Evolutionary conservation across 257 asterid genomes (phyloP).

Genomic region (Salvia rosmarinus): DNA sequence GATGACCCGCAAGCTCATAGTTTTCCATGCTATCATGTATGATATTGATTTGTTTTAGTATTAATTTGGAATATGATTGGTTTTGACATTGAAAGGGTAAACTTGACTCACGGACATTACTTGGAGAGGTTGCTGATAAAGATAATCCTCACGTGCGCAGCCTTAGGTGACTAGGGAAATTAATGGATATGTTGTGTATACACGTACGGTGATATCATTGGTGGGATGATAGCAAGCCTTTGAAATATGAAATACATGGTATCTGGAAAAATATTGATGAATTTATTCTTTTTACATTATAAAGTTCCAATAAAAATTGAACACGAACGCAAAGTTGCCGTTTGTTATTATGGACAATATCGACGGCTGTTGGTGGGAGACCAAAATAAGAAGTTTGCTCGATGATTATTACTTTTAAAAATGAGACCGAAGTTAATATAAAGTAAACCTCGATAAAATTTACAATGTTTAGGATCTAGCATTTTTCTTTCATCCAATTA

Average conservation of each 20-base stretch:
- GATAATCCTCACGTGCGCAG: constrained; percentile 73
- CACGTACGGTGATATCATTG: constrained; percentile 23
- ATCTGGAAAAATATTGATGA: background rate
- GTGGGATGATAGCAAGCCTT: background rate
- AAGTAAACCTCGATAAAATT: no score
- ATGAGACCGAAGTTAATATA: no score
- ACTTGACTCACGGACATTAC: constrained; percentile 31
- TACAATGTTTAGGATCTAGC: no score
- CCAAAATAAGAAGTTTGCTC: background rate
- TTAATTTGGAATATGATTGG: background rate
- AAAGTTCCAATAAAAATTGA: background rate
- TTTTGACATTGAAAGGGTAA: constrained; percentile 16
- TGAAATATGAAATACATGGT: background rate
- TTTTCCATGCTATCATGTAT: constrained; percentile 31
- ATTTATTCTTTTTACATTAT: background rate
- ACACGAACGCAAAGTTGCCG: background rate
- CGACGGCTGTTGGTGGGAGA: background rate
- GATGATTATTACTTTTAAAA: no score
- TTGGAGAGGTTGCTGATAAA: constrained; percentile 4
- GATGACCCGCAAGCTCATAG: constrained; percentile 57
- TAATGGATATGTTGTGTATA: background rate
- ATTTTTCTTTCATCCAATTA: no score
- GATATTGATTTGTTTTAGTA: background rate
- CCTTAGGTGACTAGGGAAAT: constrained; percentile 45
- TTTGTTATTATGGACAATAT: background rate